A percentile compares a stretch with the other conserved stretches of the same genome.
These are phyloP conservation scores for Darksidea phi DNA, from an alignment of 495 filamentous ascomycete genomes.

Conservation along the genomic window DNA sequence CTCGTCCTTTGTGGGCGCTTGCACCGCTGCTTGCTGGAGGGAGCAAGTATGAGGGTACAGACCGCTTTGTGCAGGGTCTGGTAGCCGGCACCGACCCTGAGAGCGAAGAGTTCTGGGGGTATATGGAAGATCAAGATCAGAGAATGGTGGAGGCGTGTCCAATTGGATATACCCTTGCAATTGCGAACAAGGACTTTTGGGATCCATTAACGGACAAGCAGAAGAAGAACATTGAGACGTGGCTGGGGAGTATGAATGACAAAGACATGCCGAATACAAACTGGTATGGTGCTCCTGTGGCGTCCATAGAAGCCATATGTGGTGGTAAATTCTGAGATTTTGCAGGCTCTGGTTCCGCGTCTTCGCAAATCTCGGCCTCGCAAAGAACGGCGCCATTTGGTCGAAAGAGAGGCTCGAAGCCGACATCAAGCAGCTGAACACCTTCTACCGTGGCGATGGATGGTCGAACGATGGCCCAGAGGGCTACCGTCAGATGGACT, in stretches of 20 bases:
- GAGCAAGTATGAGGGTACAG: constrained; percentile 59
- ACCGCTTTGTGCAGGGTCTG: constrained; percentile 66
- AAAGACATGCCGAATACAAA: constrained; percentile 67
- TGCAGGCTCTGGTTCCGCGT: constrained; percentile 79
- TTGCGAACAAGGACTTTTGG: constrained; percentile 65
- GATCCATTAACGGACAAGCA: constrained; percentile 58
- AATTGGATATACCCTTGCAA: constrained; percentile 63
- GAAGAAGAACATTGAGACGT: constrained; percentile 60
- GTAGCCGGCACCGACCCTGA: constrained; percentile 65
- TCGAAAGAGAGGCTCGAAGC: constrained; percentile 64
- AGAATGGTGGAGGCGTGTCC: constrained; percentile 86
- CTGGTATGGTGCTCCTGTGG: constrained; percentile 42
- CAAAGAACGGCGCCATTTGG: constrained; percentile 66
- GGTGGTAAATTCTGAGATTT: constrained; percentile 9
- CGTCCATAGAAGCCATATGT: neutral
- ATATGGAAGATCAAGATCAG: constrained; percentile 70
- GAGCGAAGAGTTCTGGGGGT: constrained; percentile 69
- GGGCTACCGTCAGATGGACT: constrained; percentile 76
- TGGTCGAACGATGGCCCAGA: constrained; percentile 81
- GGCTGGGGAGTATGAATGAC: constrained; percentile 72
- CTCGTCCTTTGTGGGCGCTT: constrained; percentile 72
- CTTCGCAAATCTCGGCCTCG: constrained; percentile 75
- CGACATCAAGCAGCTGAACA: constrained; percentile 74
- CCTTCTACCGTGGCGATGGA: constrained; percentile 73
- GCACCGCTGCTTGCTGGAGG: constrained; percentile 66